phyloP scores from a whole-genome alignment of 1,139 yeast genomes.

The Kurtzmaniella quercitrusa region DNA sequence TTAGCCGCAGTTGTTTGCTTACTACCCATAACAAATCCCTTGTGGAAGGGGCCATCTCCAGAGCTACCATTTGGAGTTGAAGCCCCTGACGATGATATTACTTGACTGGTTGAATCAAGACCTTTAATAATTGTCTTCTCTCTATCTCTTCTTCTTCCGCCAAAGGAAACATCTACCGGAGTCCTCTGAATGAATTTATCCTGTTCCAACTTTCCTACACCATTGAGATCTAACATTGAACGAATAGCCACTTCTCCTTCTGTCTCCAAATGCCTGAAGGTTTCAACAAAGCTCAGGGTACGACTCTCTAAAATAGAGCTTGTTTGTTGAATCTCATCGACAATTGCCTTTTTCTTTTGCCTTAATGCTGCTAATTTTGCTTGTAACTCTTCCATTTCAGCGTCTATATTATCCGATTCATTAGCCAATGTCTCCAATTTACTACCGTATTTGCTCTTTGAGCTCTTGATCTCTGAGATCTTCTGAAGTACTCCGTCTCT shows the following conservation, averaged over 20 bases:
- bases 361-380: slow-evolving; percentile 29
- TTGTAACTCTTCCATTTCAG: slow-evolving; percentile 42
- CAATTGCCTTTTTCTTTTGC: slow-evolving; percentile 32
- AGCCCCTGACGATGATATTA: neutral
- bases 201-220: slow-evolving; percentile 18
- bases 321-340: slow-evolving; percentile 44
- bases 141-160: slow-evolving; percentile 15
- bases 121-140: too few species aligned
- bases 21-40: neutral
- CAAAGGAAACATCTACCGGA: slow-evolving; percentile 32
- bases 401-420: slow-evolving; percentile 31
- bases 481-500: slow-evolving; percentile 30
- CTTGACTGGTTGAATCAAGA: too few species aligned
- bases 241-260: slow-evolving; percentile 34
- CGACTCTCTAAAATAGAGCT: slow-evolving; percentile 53
- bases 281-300: slow-evolving; percentile 40
- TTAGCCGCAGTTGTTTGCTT: neutral
- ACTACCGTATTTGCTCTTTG: slow-evolving; percentile 40
- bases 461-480: slow-evolving; percentile 39
- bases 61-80: neutral
- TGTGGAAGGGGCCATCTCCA: neutral
- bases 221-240: slow-evolving; percentile 20
- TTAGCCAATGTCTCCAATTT: slow-evolving; percentile 35
- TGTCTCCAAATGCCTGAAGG: slow-evolving; percentile 36
- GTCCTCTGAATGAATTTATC: slow-evolving; percentile 16